Conservation (phyloP, 768 basidiomycete species). For the Kwoniella bestiolae region DNA sequence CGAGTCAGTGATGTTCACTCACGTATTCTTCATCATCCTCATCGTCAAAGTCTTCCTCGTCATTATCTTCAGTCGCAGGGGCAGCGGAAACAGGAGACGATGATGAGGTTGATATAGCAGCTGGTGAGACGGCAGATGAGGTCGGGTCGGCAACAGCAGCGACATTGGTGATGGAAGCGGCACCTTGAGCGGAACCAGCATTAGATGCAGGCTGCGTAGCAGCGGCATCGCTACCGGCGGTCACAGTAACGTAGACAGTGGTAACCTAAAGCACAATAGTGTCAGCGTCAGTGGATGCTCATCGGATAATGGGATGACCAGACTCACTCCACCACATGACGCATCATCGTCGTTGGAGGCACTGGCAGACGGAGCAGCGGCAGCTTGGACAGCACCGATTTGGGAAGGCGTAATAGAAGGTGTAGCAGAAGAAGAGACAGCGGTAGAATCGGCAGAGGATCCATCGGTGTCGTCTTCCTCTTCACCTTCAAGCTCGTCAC, state of each 20-base stretch:
- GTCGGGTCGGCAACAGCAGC: slow-evolving; percentile 13
- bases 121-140: slow-evolving; percentile 1
- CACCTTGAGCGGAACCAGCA: slow-evolving; percentile 1
- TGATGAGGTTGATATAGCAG: slow-evolving; percentile 3
- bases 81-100: slow-evolving; percentile 1
- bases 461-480: neutral
- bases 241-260: slow-evolving; percentile 40
- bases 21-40: slow-evolving; percentile 21
- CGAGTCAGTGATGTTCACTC: too few relatives aligned
- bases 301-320: too few relatives aligned
- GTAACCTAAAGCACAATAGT: slow-evolving; percentile 18
- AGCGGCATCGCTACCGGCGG: slow-evolving; percentile 15
- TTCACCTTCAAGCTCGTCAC: slow-evolving; percentile 23
- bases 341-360: slow-evolving; percentile 10
- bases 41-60: slow-evolving; percentile 12
- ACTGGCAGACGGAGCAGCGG: slow-evolving; percentile 3
- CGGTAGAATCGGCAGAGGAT: slow-evolving; percentile 1
- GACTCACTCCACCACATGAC: slow-evolving; percentile 38
- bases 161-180: slow-evolving; percentile 4
- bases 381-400: slow-evolving; percentile 16
- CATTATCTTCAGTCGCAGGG: neutral
- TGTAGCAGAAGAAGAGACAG: neutral
- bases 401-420: slow-evolving; percentile 7
- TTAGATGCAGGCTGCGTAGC: slow-evolving; percentile 5
- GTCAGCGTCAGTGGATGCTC: slow-evolving; percentile 5